Percentiles rank a stretch among this genome's conserved stretches.
Conservation (phyloP, 495 filamentous ascomycete species). For the Daldinia concentrica region DNA sequence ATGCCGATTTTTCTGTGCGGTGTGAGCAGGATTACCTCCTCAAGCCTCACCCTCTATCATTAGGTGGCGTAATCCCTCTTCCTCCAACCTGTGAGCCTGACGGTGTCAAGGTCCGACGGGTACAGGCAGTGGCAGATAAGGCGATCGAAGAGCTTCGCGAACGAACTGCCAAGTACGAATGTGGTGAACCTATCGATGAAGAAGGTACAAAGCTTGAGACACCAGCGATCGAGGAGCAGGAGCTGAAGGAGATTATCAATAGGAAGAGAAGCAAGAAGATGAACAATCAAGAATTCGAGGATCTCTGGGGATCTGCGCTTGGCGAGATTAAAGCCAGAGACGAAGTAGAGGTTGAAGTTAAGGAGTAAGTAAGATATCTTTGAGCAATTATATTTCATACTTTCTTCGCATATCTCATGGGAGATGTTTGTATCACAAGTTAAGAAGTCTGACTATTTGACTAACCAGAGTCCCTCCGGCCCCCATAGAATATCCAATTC, state of each 20-base stretch:
- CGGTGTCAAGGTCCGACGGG: slow-evolving; percentile 86
- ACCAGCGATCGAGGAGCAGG: slow-evolving; percentile 75
- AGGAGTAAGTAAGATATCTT: slow-evolving; percentile 73
- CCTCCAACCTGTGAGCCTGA: slow-evolving; percentile 96
- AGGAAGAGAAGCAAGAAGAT: slow-evolving; percentile 79
- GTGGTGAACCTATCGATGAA: slow-evolving; percentile 74
- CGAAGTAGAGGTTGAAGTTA: slow-evolving; percentile 74
- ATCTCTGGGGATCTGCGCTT: slow-evolving; percentile 86
- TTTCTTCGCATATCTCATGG: slow-evolving; percentile 12
- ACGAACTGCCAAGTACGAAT: slow-evolving; percentile 87
- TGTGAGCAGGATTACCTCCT: slow-evolving; percentile 91
- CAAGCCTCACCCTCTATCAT: slow-evolving; percentile 81
- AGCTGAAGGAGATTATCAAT: slow-evolving; percentile 77
- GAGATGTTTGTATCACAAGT: slow-evolving; percentile 40
- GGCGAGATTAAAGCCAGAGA: slow-evolving; percentile 85
- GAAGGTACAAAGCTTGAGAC: slow-evolving; percentile 65
- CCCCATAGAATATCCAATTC: slow-evolving; percentile 76
- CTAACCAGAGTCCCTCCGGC: slow-evolving; percentile 81
- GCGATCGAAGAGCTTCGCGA: slow-evolving; percentile 89
- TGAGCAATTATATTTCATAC: not conserved
- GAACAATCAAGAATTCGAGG: slow-evolving; percentile 88
- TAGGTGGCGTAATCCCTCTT: slow-evolving; percentile 83
- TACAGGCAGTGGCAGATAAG: slow-evolving; percentile 86
- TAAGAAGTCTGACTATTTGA: slow-evolving; percentile 56
- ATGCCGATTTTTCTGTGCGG: slow-evolving; percentile 72